Conservation (phyloP, 2,329 filamentous ascomycete genomes). For the Cryphonectria radicalis region DNA sequence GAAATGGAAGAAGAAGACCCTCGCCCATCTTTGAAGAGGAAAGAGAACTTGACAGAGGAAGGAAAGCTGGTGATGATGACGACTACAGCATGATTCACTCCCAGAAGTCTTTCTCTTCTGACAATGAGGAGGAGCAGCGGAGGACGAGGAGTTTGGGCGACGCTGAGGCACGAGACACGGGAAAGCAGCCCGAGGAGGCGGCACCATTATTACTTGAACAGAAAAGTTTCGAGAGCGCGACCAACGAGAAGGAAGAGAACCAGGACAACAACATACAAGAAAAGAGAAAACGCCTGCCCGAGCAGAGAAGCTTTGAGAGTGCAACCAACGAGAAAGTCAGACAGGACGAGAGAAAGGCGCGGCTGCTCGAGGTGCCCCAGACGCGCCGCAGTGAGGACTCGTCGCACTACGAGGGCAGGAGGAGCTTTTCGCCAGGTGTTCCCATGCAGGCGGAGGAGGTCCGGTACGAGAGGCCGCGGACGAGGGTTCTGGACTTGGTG, state of each 20-base stretch:
- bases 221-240: constrained; percentile 11
- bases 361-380: constrained; percentile 24
- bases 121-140: neutral
- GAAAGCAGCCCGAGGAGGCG: neutral
- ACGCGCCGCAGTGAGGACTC: constrained; percentile 8
- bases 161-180: neutral
- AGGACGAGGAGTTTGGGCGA: constrained; percentile 4
- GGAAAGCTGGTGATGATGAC: neutral
- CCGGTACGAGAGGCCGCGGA: constrained; percentile 45
- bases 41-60: neutral
- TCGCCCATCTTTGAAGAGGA: constrained; percentile 13
- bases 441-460: constrained; percentile 30
- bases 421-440: constrained; percentile 26
- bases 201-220: neutral
- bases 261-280: constrained; percentile 29
- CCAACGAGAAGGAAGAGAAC: neutral
- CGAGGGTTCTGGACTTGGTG: constrained; percentile 59
- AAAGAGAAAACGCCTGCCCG: constrained; percentile 14
- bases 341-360: constrained; percentile 15
- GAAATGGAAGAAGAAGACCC: constrained; percentile 6
- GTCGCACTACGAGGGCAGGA: constrained; percentile 11
- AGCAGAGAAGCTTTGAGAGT: constrained; percentile 8
- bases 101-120: too few species aligned
- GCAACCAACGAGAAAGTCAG: constrained; percentile 11
- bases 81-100: neutral